phyloP scores from a whole-genome alignment of 139 green algal genomes.

The Volvox reticuliferus region DNA sequence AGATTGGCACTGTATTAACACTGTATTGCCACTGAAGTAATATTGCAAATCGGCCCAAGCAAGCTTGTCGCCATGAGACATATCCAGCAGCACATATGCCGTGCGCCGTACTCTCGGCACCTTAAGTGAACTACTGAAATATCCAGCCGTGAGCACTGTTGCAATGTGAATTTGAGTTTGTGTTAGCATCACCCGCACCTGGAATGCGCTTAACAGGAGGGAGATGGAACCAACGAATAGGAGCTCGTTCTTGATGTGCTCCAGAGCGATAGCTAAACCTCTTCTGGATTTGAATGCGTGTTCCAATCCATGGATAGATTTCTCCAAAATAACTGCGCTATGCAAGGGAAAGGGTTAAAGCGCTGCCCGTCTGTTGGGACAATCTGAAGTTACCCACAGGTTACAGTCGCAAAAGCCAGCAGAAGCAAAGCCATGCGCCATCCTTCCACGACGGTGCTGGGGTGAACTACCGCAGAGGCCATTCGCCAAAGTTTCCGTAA shows the following conservation, averaged over 20 bases:
- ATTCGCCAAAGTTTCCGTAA: too few relatives aligned
- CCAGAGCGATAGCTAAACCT: background rate
- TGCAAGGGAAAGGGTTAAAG: background rate
- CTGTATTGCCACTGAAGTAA: too few relatives aligned
- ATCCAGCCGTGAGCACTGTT: background rate
- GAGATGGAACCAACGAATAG: conserved; percentile 35
- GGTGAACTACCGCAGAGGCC: background rate
- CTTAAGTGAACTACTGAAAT: too few relatives aligned
- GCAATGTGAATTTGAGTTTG: background rate
- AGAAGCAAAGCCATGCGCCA: conserved; percentile 28
- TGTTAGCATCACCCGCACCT: background rate
- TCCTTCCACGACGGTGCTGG: background rate
- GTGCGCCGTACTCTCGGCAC: too few relatives aligned
- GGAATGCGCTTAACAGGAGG: conserved; percentile 42
- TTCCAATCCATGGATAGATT: background rate
- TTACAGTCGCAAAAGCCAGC: conserved; percentile 4
- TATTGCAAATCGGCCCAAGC: too few relatives aligned
- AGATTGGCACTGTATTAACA: too few relatives aligned
- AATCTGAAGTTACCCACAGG: background rate
- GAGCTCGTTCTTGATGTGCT: conserved; percentile 29
- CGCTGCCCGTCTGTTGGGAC: background rate
- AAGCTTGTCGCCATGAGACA: too few relatives aligned
- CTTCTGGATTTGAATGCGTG: background rate
- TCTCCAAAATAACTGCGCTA: conserved; percentile 5
- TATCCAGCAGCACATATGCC: too few relatives aligned